Percentiles rank a stretch among this genome's conserved stretches.
These are phyloP conservation scores for Geranomyces michiganensis DNA, from an alignment of 192 early-diverging fungal genomes.

Conservation along the genomic window DNA sequence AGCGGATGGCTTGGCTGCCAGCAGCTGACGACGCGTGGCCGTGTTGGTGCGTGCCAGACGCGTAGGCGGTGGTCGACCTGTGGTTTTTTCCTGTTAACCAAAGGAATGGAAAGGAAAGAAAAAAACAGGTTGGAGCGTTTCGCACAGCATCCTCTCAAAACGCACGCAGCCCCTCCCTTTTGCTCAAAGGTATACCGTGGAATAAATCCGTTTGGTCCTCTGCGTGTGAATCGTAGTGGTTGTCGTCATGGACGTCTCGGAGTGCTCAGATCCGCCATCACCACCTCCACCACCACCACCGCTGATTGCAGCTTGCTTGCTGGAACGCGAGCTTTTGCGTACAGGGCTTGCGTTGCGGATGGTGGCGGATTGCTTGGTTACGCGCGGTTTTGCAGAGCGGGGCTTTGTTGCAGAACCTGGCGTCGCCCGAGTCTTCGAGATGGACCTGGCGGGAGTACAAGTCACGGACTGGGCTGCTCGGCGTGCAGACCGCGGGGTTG, in stretches of 20 bases:
- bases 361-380: too few relatives aligned
- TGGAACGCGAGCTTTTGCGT: too few relatives aligned
- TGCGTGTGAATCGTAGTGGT: slow-evolving; percentile 20
- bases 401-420: too few relatives aligned
- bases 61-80: not conserved
- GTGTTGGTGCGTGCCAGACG: slow-evolving; percentile 5
- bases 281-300: not conserved
- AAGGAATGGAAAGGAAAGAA: not conserved
- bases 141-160: not conserved
- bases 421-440: too few relatives aligned
- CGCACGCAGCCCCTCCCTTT: too few relatives aligned
- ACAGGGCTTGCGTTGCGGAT: too few relatives aligned
- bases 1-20: not conserved
- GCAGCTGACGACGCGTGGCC: slow-evolving; percentile 1
- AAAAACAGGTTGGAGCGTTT: not conserved
- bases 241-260: slow-evolving; percentile 17
- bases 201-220: slow-evolving; percentile 1
- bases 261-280: slow-evolving; percentile 6
- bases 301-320: too few relatives aligned
- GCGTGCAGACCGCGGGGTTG: too few relatives aligned
- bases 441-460: too few relatives aligned
- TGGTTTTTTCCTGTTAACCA: not conserved
- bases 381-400: too few relatives aligned
- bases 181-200: slow-evolving; percentile 16
- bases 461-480: too few relatives aligned